A percentile compares a stretch with the other conserved stretches of the same genome.
Conservation (phyloP, 352 stramenopile genomes). For the Pythium apleroticum region DNA sequence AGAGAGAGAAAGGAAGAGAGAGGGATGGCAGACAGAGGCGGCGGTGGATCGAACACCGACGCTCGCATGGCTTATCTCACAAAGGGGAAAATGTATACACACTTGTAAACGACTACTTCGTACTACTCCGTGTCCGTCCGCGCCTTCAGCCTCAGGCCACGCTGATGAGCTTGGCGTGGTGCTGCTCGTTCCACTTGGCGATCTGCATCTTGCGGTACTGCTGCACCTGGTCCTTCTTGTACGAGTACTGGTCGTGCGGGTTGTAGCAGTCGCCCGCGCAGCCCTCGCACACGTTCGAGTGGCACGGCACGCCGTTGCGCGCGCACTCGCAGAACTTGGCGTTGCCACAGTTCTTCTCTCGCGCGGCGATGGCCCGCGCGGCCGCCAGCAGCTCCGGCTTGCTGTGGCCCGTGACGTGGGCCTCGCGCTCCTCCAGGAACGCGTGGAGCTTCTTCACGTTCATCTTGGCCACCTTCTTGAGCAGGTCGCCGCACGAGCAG, state of each 20-base stretch:
- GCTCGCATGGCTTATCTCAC: neutral
- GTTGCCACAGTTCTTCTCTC: constrained; percentile 78
- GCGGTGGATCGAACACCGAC: constrained; percentile 13
- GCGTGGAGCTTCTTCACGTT: constrained; percentile 75
- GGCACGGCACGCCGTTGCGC: constrained; percentile 69
- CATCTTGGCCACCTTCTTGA: constrained; percentile 86
- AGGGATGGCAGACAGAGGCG: neutral
- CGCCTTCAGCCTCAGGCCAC: constrained; percentile 33
- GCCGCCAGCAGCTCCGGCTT: constrained; percentile 69
- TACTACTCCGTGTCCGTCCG: too few species aligned
- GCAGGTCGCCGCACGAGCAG: constrained; percentile 79
- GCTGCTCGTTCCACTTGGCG: constrained; percentile 44
- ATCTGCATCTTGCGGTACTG: constrained; percentile 74
- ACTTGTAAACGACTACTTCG: constrained; percentile 1
- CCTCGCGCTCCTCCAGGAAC: constrained; percentile 61
- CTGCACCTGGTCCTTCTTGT: constrained; percentile 67
- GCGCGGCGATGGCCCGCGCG: constrained; percentile 57
- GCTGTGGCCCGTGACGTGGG: constrained; percentile 38
- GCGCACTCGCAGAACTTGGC: constrained; percentile 70
- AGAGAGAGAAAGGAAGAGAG: neutral
- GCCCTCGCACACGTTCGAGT: constrained; percentile 71
- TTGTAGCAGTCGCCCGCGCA: constrained; percentile 77
- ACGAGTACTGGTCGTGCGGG: constrained; percentile 66
- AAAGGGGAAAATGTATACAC: neutral
- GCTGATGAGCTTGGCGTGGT: constrained; percentile 29